Base-by-base conservation (phyloP, 1,284 basidiomycete genomes). In the Neolentinus lepideus region DNA sequence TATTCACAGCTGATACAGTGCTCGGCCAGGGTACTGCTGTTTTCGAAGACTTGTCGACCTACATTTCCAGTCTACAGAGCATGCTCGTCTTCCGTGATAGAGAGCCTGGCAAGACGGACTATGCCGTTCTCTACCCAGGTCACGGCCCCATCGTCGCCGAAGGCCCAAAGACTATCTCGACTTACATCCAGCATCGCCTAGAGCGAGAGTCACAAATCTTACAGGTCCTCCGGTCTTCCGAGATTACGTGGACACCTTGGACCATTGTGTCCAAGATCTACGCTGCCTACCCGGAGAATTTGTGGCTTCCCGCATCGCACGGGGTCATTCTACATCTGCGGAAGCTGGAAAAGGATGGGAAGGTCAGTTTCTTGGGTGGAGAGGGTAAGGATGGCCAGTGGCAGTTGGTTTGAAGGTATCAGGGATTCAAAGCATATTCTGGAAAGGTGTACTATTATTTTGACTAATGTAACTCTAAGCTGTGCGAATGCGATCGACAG, bases 1-100 rank as follows among this genome's bases (percentile, higher is more conserved):
- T 95, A 24, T 90, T 96, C 71, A 95, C 93, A 0, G 92, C 90
- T 1, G 96, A 98, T 70, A 92, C 88, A 4, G 85, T 98, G 3
- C 81, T 98, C 22, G 95, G 96, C 0, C 84, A 94, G 60, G 94
- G 94, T 1, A 94, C 94, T 0, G 83, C 92, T 1, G 85, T 96
- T 2, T 98, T 98, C 65, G 90, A 92, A 62, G 90, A 97, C 65
- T 81, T 98, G 6, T 75, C 76, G 0, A 66, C 78, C 1, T 97
- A 97, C 66, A 72, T 96, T 54, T 60, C 72, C 2, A 86, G 84
- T 58, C 76, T 96, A n/a, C 75, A 79, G 54, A 79, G 75, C 59
- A 78, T 90, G 65, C 71, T 80, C 56, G 55, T 33, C 11, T 27
- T 19, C 14, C 24, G 19, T 1, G 11, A 56, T 1, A 57, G 52